Evolutionary conservation across 208 protist genomes (phyloP), one percentile per base, ranked within the genome.

Genomic region (Acanthamoeba royreba): DNA sequence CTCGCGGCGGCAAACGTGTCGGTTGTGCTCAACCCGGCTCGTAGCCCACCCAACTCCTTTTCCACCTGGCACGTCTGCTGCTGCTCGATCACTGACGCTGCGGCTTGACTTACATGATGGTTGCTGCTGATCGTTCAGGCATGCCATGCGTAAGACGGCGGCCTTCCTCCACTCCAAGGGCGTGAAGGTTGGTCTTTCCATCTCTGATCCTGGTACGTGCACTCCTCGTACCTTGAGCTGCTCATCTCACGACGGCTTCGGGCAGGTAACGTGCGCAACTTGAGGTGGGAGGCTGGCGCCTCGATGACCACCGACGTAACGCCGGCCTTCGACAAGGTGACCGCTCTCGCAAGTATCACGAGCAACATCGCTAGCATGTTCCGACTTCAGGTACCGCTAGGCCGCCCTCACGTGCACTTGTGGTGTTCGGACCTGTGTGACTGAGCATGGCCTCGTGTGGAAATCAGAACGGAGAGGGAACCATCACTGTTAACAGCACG

Each of bases 181-280:
- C 81, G 49, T 88, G 2, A 7, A 33, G 13, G 46, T 58, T 15
- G 81, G 81, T 15, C 46, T 88, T 17, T 33, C 81, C 38, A 33
- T 88, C 43, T 42, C 81, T 17, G 81, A 88, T 22, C 81, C 46
- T 33, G 38, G 45, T 63, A 63, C 53, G 2, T n/a, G n/a, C 53
- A n/a, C 53, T 63, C n/a, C n/a, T n/a, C n/a, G n/a, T n/a, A n/a
- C n/a, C n/a, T n/a, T n/a, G n/a, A n/a, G n/a, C n/a, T n/a, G n/a
- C n/a, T 28, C 4, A 4, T 25, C 53, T 63, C 13, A 33, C 53
- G 53, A 3, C 7, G 22, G 53, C 53, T 33, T 63, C 13, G 13
- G 49, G 13, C 53, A 63, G 53, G 53, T 3, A 88, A 88, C 35
- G 81, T 58, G n/a, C 81, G 81, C 81, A 88, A 88, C 81, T 31